Evolutionary conservation across 225 moss, liverwort and hornwort genomes (phyloP), one percentile per base, ranked within the genome.

Genomic region (Pseudisothecium myosuroides): DNA sequence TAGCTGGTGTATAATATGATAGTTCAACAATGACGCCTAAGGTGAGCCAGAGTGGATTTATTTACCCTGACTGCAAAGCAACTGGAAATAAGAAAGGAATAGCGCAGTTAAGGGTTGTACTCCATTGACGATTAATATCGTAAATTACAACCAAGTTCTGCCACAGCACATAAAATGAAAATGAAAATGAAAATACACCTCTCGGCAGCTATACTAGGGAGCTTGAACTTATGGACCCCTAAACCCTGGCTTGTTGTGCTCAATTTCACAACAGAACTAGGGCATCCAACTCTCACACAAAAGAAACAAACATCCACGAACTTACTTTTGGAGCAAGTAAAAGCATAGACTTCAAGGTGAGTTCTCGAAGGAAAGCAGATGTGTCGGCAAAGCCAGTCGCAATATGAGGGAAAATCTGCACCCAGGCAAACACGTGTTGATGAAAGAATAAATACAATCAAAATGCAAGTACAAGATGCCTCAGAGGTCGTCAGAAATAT

Each of bases 301-400:
- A 67, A 86, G 66, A 69, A 67, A 88, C 18, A 72, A 66, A 68
- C 12, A 87, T 76, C 60, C 79, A 86, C 52, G 64, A 67, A 72
- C 85, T 67, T 84, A 97, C 98, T 94, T 96, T 98, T 14, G 97
- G 97, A 88, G 98, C 95, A 76, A 98, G 95, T 88, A 95, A 90
- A 58, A 97, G 97, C 98, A 98, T 98, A 36, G 98, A 93, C 89
- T 98, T 98, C 61, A 98, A 87, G 49, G 98, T 98, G 18, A 97
- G 95, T 90, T 98, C 98, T 88, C 98, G 93, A 58, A 98, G 93
- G 91, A 98, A 96, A 69, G 98, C 98, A 76, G 98, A 97, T 54
- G 97, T 87, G 82, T 98, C 98, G 85, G 94, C 90, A 88, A 98
- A 98, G 78, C 98, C 98, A 78, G 98, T 96, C 79, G 96, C 97